Percentiles rank a stretch among this genome's conserved stretches.
Evolutionary conservation across 208 protist genomes (phyloP).

Genomic region (Crithidia bombi): DNA sequence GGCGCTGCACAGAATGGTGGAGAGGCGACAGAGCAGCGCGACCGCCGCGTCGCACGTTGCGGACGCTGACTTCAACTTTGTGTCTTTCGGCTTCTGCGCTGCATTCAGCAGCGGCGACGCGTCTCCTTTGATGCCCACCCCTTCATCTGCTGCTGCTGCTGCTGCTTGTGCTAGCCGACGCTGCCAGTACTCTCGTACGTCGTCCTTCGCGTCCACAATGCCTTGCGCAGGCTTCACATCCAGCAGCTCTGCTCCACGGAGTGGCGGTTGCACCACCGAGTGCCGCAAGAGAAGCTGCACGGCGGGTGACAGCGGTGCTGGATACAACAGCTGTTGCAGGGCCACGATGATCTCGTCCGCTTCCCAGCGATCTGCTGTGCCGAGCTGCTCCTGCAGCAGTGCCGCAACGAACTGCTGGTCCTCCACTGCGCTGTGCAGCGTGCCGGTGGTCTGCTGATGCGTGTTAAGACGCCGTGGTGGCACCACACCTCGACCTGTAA

Average conservation of each 20-base stretch:
- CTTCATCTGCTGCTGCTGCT: background rate
- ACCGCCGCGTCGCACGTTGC: slow-evolving; percentile 1
- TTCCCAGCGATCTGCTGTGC: slow-evolving; percentile 6
- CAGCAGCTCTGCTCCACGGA: slow-evolving; percentile 22
- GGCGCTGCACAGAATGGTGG: background rate
- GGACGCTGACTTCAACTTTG: background rate
- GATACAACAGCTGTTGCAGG: slow-evolving; percentile 20
- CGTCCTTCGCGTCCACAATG: background rate
- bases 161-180: slow-evolving; percentile 9
- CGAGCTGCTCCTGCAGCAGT: slow-evolving; percentile 11
- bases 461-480: background rate
- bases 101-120: background rate
- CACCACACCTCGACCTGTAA: too few species aligned
- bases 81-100: background rate
- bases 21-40: slow-evolving; percentile 26
- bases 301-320: slow-evolving; percentile 7
- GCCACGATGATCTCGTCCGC: slow-evolving; percentile 9
- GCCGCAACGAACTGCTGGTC: slow-evolving; percentile 20
- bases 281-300: slow-evolving; percentile 17
- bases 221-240: background rate
- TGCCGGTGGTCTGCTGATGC: background rate
- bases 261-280: slow-evolving; percentile 17
- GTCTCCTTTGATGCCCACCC: background rate
- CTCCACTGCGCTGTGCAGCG: background rate
- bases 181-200: slow-evolving; percentile 16